Evolutionary conservation across 768 basidiomycete species (phyloP), one percentile per base, ranked within the genome.

Genomic region (Termitomyces sp.): DNA sequence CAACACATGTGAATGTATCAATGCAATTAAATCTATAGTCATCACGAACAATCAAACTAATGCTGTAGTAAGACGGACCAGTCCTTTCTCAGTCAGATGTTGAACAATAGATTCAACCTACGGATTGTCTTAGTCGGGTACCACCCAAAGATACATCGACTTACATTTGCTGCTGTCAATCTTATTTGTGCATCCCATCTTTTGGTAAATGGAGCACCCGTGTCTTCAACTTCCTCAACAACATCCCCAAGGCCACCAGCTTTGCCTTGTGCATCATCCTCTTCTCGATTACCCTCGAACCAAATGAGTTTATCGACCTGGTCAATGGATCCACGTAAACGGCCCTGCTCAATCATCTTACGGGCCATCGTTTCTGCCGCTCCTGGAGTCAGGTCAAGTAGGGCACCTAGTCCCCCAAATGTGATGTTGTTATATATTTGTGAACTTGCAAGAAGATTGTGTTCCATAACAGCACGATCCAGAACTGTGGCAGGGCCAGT

Each of bases 361-460:
- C 96, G 82, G 10, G 96, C 95, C 89, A 98, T 98, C 0, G 87
- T 93, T 72, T 99, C 97, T 16, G 96, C 96, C 15, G 93, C 94
- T 25, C 89, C 88, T 13, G 96, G 89, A 3, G 91, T 89, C 59
- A 98, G 74, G 66, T 94, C 91, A 44, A 99, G 78, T 15, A 98
- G 75, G 1, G 89, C 84, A 20, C 97, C 97, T 10, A 98, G 73
- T n/a, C 96, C 97, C 25, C 82, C 76, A 72, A 98, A 98, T 25
- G 93, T 91, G 73, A 99, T 97, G 64, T 98, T 98, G 68, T 92
- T 94, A 69, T 98, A 99, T 49, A 98, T 94, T 64, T 94, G 92
- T 3, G 94, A 96, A 69, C 94, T 94, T 4, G 95, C 94, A 57
- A 98, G 83, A 10, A 99, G 79, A 69, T 99, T 99, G 73, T 99